Base-by-base conservation (phyloP, 768 basidiomycete genomes). In the Tricholoma sp. region DNA sequence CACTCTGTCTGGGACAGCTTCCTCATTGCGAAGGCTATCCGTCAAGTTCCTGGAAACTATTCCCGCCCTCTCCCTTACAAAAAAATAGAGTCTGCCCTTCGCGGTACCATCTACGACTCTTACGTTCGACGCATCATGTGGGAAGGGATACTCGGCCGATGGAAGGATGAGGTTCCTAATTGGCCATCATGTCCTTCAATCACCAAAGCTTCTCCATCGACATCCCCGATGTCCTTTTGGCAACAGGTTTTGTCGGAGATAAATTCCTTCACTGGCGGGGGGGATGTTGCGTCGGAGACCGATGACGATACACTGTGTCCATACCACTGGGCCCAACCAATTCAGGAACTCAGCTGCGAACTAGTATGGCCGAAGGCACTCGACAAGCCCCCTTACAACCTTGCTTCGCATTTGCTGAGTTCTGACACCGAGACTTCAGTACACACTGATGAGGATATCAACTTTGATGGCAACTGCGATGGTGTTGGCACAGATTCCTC, bases 1-100 rank as follows among this genome's bases (percentile, higher is more conserved):
- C 94, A 96, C 69, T 86, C 89, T 1, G 76, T 92, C 0, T 98
- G 94, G 96, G 95, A 98, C 66, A 74, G 76, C 16, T 76, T 83
- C 29, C 80, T 99, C 54, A 85, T 97, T 64, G 85, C 92, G 4
- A 87, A 94, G 70, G 83, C 85, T 18, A 78, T 98, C 56, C 85
- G 93, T 32, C 80, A 81, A 29, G 79, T 89, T 0, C 80, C 85
- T 0, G 53, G 58, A 19, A 96, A 98, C 71, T 98, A 99, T 67
- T 82, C 88, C 2, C 70, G 60, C 0, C 91, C 89, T 0, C 74
- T 96, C 0, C 86, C 91, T 4, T 79, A 82, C 61, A 75, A 76
- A 4, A 78, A 81, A 50, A 78, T 94, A 52, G 92, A 94, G 64
- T 67, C 66, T 24, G 69, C 81, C 10, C 79, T 97, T 11, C 82